Evolutionary conservation across 495 filamentous ascomycete species (phyloP), one percentile per base, ranked within the genome.

Genomic region (Jackrogersella multiformis): DNA sequence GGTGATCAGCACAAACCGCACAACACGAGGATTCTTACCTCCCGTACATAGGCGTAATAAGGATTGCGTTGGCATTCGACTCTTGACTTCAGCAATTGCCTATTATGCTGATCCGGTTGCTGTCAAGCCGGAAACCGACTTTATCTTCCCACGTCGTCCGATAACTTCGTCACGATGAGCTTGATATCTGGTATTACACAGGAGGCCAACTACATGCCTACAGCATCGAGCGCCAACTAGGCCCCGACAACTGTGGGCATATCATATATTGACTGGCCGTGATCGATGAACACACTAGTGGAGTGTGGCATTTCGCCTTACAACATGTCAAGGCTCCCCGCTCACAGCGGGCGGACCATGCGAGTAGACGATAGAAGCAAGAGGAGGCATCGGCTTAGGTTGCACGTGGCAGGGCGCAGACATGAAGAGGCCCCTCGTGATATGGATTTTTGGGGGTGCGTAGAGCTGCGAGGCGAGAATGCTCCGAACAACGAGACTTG

Each of bases 321-420:
- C 56, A 46, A 69, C 56, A 48, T 52, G 30, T 46, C 56, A 61
- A 70, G 67, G 20, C 42, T 32, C 67, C 67, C 67, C 61, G 67
- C 61, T 61, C 36, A 13, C 12, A 32, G 60, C 57, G 55, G 66
- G 51, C 49, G 53, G 45, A 66, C 42, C 36, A 69, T 41, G 39
- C 20, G 23, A 45, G 49, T 44, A 46, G 65, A 59, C 20, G 26
- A 61, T n/a, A n/a, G n/a, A n/a, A n/a, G n/a, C n/a, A 51, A 62
- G 64, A 21, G 56, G 61, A 65, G 61, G 61, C 56, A 48, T 62
- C 38, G 45, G 53, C 45, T 61, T 18, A 28, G 52, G 56, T 57
- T 58, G 67, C 67, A 70, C 67, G 67, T 70, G 67, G 61, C 67
- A 65, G 35, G 61, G 36, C 51, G 60, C 57, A 61, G 61, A 62